Base-by-base conservation (phyloP, 345 rosid species). In the Sonneratia caseolaris region DNA sequence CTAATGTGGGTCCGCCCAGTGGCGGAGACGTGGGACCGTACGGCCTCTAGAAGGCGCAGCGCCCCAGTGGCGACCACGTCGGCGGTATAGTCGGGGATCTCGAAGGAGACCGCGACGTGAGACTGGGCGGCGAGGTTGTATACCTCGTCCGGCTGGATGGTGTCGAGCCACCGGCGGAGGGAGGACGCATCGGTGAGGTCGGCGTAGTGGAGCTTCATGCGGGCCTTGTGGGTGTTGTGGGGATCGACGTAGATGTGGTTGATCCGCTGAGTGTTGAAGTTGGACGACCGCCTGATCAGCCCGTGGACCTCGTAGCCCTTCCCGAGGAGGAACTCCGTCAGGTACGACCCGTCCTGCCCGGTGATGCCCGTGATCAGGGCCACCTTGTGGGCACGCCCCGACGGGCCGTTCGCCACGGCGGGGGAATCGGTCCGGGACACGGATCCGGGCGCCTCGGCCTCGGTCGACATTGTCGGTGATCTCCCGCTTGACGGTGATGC, bases 161-260 rank as follows among this genome's bases (percentile, higher is more conserved):
- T 86, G 79, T 94, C 97, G 72, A 94, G 88, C 97, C 97, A 94
- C 57, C 98, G 93, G 45, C 97, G 96, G 76, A 94, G 96, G 0
- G 97, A 94, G 73, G 98, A 94, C 27, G 98, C 95, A 56, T 73
- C 72, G 42, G 84, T 76, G 71, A 81, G 82, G 62, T 83, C 72
- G 7, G 75, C 70, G 68, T 83, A 81, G 76, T 83, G 86, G 9
- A 83, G 86, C 66, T 81, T 79, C 71, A 83, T 81, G 74, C 72
- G 77, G 68, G 98, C 96, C 78, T 88, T 93, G 82, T 91, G 82
- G 70, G 82, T 80, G 76, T 94, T 91, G 84, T 94, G 98, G 0
- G 98, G 98, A 59, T 94, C 98, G 70, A 94, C 84, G 84, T 94
- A 94, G 88, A 94, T 94, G 82, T 94, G 97, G 74, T 91, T 87